Evolutionary conservation across 2,329 filamentous ascomycete species (phyloP).

Genomic region (Onygenales sp.): DNA sequence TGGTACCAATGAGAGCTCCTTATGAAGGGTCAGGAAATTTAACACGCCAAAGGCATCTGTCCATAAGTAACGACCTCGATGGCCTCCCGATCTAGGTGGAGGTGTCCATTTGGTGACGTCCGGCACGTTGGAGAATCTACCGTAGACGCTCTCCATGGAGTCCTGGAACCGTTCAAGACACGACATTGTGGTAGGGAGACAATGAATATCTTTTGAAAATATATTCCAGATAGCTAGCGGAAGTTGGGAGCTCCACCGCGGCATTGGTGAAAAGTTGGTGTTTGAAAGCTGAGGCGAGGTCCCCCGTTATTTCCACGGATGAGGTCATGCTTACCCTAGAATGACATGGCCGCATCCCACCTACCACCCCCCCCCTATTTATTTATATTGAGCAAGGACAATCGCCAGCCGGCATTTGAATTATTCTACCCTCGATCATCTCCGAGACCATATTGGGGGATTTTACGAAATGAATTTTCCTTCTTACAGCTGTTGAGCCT

Average conservation of each 20-base stretch:
- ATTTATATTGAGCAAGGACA: no score
- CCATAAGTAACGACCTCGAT: conserved; percentile 52
- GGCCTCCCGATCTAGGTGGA: conserved; percentile 43
- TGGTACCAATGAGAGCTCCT: conserved; percentile 20
- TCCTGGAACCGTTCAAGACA: conserved; percentile 7
- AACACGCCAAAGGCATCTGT: conserved; percentile 52
- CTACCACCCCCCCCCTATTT: no score
- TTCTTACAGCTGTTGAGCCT: not conserved
- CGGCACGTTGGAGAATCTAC: conserved; percentile 22
- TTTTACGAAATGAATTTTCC: not conserved
- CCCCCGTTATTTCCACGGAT: not conserved
- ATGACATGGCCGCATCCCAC: not conserved
- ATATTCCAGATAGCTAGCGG: not conserved
- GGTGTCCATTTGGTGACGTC: conserved; percentile 34
- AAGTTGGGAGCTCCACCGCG: not conserved
- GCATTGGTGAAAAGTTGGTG: not conserved
- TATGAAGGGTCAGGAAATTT: conserved; percentile 48
- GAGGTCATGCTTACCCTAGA: not conserved
- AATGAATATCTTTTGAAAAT: not conserved
- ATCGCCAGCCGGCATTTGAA: no score
- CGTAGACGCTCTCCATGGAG: conserved; percentile 31
- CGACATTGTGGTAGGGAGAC: conserved; percentile 3
- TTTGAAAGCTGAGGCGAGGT: not conserved
- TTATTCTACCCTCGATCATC: no score
- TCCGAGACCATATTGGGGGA: no score